A percentile compares a stretch with the other conserved stretches of the same genome.
Conservation (phyloP, 495 filamentous ascomycete species). For the Aspergillus hancockii region DNA sequence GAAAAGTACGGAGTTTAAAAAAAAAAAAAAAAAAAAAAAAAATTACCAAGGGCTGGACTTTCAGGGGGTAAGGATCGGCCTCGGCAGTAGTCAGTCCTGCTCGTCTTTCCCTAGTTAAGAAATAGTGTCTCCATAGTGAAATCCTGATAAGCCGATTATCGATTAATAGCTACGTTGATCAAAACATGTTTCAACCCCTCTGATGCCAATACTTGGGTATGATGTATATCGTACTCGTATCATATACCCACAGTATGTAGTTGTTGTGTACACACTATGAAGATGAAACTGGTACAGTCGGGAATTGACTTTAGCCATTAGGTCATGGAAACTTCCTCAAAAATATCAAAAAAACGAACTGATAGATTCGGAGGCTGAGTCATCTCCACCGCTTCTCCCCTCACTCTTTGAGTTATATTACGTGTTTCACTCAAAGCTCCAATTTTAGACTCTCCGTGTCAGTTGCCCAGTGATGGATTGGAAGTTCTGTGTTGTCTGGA, state of each 20-base stretch:
- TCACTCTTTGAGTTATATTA: neutral
- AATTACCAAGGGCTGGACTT: neutral
- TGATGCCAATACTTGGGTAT: too few species aligned
- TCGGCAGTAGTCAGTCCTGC: neutral
- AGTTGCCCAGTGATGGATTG: too few species aligned
- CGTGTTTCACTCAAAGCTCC: neutral
- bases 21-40: too few species aligned
- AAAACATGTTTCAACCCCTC: neutral
- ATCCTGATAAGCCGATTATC: neutral
- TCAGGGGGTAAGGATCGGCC: neutral
- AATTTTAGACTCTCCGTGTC: neutral
- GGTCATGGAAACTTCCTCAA: too few species aligned
- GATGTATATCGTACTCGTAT: too few species aligned
- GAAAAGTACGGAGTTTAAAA: neutral
- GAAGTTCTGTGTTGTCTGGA: conserved; percentile 2
- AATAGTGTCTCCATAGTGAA: neutral
- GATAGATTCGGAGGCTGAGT: too few species aligned
- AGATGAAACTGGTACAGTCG: too few species aligned
- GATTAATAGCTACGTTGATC: neutral
- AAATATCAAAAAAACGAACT: too few species aligned
- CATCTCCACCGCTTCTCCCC: too few species aligned
- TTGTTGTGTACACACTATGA: too few species aligned
- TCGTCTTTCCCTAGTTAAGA: neutral
- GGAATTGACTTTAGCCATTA: too few species aligned
- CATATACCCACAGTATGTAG: too few species aligned